Percentiles rank a stretch among this genome's conserved stretches.
Evolutionary conservation across 1,139 yeast genomes (phyloP).

Genomic region (Geotrichum klebahnii): DNA sequence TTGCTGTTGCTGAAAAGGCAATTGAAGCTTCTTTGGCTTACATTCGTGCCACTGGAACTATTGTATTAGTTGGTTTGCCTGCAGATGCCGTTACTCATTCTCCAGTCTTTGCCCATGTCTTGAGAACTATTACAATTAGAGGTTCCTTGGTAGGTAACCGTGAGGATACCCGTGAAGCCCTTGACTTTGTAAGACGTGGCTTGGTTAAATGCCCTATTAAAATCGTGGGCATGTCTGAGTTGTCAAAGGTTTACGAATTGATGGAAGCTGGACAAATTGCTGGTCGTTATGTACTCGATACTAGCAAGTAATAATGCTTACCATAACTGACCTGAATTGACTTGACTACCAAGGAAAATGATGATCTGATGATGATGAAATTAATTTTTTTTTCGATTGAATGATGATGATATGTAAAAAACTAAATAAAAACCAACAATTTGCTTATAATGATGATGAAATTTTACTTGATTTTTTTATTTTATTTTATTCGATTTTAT

Average conservation of each 20-base stretch:
- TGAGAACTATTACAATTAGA: conserved; percentile 53
- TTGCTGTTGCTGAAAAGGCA: conserved; percentile 66
- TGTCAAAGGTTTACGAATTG: conserved; percentile 52
- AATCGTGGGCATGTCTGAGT: conserved; percentile 55
- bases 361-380: not conserved
- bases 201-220: conserved; percentile 59
- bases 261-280: conserved; percentile 63
- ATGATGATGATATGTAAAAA: too few species aligned
- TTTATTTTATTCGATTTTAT: too few species aligned
- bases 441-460: too few species aligned
- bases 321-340: not conserved
- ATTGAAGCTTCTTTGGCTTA: conserved; percentile 58
- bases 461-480: too few species aligned
- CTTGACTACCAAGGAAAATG: not conserved
- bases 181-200: conserved; percentile 62
- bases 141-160: conserved; percentile 73
- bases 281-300: conserved; percentile 62
- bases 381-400: not conserved
- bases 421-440: too few species aligned
- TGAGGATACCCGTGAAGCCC: conserved; percentile 66
- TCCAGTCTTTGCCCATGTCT: conserved; percentile 51
- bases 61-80: conserved; percentile 70
- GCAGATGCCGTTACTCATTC: conserved; percentile 54
- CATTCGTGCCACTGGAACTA: conserved; percentile 64
- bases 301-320: conserved; percentile 5